These are phyloP conservation scores for Olyra latifolia DNA, from an alignment of 176 grass and related monocot species.

Conservation along the genomic window DNA sequence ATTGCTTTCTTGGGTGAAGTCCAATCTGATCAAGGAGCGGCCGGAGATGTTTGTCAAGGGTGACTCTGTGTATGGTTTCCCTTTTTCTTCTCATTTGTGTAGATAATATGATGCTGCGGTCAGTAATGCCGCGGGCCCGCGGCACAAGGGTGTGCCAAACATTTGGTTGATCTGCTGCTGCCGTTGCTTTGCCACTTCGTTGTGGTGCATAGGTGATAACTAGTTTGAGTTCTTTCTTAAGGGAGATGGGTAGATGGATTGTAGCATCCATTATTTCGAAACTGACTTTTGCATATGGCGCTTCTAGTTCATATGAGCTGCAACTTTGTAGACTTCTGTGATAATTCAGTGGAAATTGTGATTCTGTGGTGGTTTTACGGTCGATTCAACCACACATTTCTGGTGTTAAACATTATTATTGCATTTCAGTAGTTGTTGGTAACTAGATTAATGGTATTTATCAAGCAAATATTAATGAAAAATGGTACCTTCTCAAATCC, in stretches of 20 bases:
- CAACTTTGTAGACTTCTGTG: neutral
- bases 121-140: too few relatives aligned
- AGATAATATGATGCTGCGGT: neutral
- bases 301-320: neutral
- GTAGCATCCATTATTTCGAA: neutral
- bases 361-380: neutral
- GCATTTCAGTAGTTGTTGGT: neutral
- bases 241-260: neutral
- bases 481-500: neutral
- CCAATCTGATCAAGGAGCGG: conserved; percentile 90
- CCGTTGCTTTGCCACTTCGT: neutral
- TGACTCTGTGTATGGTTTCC: conserved; percentile 64
- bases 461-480: neutral
- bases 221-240: neutral
- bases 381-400: neutral
- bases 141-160: neutral
- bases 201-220: neutral
- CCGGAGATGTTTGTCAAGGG: conserved; percentile 97
- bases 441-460: neutral
- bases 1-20: conserved; percentile 75
- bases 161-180: neutral
- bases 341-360: neutral
- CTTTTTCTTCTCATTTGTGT: neutral
- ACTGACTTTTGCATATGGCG: neutral
- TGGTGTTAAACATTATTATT: neutral